Evolutionary conservation across 768 basidiomycete species (phyloP).

Genomic region (Dacryopinax spathularia): DNA sequence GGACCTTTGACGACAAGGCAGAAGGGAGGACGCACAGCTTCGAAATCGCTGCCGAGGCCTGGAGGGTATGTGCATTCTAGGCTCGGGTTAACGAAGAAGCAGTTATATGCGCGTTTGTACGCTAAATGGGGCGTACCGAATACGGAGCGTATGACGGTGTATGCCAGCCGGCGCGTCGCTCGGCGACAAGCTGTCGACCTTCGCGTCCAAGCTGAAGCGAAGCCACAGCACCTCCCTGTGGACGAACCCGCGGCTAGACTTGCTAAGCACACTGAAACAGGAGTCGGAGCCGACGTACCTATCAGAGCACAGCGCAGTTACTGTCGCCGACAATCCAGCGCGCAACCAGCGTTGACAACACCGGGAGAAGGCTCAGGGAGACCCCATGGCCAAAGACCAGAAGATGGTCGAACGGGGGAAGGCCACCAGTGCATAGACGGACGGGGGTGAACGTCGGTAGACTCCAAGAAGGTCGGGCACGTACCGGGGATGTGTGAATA

Average conservation of each 20-base stretch:
- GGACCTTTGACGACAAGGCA: slow-evolving; percentile 33
- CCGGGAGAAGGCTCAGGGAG: background rate
- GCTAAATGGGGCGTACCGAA: slow-evolving; percentile 40
- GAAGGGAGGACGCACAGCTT: slow-evolving; percentile 35
- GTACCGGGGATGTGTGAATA: background rate
- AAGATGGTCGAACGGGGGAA: slow-evolving; percentile 10
- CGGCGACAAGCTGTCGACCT: background rate
- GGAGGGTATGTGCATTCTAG: slow-evolving; percentile 24
- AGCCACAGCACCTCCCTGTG: background rate
- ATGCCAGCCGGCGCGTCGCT: slow-evolving; percentile 21
- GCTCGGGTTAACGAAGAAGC: background rate
- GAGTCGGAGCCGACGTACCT: slow-evolving; percentile 12
- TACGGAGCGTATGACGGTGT: slow-evolving; percentile 48
- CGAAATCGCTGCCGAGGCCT: slow-evolving; percentile 37
- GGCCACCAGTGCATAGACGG: slow-evolving; percentile 8
- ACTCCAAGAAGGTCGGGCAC: background rate
- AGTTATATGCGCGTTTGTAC: slow-evolving; percentile 11
- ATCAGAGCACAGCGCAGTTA: slow-evolving; percentile 11
- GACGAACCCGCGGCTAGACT: slow-evolving; percentile 11
- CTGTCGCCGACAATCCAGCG: slow-evolving; percentile 7
- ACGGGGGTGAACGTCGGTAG: slow-evolving; percentile 4
- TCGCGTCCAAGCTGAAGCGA: slow-evolving; percentile 4
- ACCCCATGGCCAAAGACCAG: slow-evolving; percentile 2
- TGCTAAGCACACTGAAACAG: slow-evolving; percentile 8
- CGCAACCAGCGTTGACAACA: background rate